Percentiles rank a stretch among this genome's conserved stretches.
phyloP scores from a whole-genome alignment of 306 rosid species.

The Sechiopsis laciniata region DNA sequence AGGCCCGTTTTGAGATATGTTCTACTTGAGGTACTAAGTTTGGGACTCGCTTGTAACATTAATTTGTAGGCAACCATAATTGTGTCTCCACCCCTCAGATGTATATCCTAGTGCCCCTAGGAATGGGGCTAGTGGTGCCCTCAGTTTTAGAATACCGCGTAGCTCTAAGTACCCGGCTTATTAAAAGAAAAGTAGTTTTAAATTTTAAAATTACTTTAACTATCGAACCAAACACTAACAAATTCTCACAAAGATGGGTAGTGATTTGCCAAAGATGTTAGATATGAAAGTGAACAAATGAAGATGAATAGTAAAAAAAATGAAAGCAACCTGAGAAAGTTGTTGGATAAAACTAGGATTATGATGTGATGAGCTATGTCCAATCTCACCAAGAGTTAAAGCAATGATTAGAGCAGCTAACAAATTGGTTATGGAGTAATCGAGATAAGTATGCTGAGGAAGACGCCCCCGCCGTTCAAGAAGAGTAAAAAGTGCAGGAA shows the following conservation, averaged over 20 bases:
- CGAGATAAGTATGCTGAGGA: constrained; percentile 94
- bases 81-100: no score
- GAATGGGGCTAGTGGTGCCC: no score
- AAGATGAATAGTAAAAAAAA: neutral
- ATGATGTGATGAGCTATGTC: constrained; percentile 38
- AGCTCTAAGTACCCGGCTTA: no score
- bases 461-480: constrained; percentile 79
- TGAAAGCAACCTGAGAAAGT: constrained; percentile 25
- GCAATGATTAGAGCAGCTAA: constrained; percentile 80
- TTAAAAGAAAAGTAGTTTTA: no score
- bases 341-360: constrained; percentile 55
- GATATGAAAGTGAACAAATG: neutral
- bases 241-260: neutral
- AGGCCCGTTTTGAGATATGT: no score
- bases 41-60: no score
- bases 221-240: neutral
- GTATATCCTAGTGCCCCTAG: no score
- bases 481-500: constrained; percentile 74
- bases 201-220: no score
- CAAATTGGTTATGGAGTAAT: constrained; percentile 67
- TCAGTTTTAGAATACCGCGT: no score
- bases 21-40: no score
- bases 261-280: neutral
- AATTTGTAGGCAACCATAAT: no score
- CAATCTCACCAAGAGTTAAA: constrained; percentile 71